Evolutionary conservation across 306 rosid species (phyloP), one percentile per base, ranked within the genome.

Genomic region (Vigna angularis): DNA sequence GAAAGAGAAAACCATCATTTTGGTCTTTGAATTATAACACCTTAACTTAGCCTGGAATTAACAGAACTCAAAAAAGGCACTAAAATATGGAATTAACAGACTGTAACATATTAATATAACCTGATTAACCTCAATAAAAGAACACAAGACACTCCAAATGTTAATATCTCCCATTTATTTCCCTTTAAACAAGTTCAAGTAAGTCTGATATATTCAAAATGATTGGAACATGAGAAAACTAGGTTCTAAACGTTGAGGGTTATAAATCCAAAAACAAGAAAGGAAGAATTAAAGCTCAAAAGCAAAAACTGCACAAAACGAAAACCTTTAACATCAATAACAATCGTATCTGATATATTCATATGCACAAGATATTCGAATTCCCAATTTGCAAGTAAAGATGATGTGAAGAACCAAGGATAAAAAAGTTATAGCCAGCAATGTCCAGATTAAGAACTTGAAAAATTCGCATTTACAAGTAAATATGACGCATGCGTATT

Each of bases 381-480:
- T 28, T 59, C 73, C 83, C 63, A 70, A 81, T 56, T 61, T 63
- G 50, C 30, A 38, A 59, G 48, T 18, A 53, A 75, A 50, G 51
- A 66, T 58, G 65, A 26, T 4, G 36, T 26, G 16, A 55, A 55
- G 30, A 56, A 56, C 4, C 9, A 56, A 56, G 63, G 30, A 11
- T 24, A 57, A 57, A 9, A 38, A 22, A 57, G 36, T 66, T 20
- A 28, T 2, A 40, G 2, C 38, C 42, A 34, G 6, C 6, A 5
- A 26, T 32, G 16, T 6, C 57, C 40, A n/a, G 59, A 59, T 10
- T 36, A 22, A 75, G 58, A 28, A 17, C 66, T 16, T 48, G 14
- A n/a, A n/a, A 9, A 72, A 77, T 14, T 62, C 70, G 76, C 69
- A 73, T 62, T 71, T 59, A 38, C 44, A 36, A 45, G 52, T 26